Base-by-base conservation (phyloP, 2,329 filamentous ascomycete species). In the Thielaviopsis musarum region DNA sequence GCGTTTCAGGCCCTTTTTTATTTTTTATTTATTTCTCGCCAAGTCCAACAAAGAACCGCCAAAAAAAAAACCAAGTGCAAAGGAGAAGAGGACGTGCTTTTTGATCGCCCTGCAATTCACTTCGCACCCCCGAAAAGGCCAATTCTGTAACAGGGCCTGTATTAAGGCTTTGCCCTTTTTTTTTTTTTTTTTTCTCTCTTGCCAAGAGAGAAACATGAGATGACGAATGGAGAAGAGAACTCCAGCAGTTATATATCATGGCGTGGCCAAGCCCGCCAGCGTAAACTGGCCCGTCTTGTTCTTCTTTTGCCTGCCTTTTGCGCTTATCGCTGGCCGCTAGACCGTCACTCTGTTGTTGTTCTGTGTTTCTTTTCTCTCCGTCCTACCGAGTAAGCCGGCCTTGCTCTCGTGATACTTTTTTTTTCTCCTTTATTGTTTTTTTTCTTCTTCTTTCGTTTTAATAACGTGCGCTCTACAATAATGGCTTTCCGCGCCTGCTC, bases 371-470 rank as follows among this genome's bases (percentile, higher is more conserved):
- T 52, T 51, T 52, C 22, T 52, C 26, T 19, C 9, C 3, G 2
- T 19, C 12, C 24, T 13, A 24, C 58, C 62, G 38, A 45, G 38
- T 45, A 45, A 45, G 38, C 38, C 5, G 38, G 38, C 10, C 38
- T 45, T 45, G 38, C 38, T 45, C 38, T 45, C 38, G 38, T 45
- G 38, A 45, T 45, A 45, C 38, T 7, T 13, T 45, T 10, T 34
- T 34, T 34, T 7, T 34, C 54, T 58, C 56, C 52, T 63, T 63
- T 49, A 60, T 62, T 59, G 58, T 51, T 54, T 57, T 24, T 49
- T 56, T 59, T 6, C 24, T 58, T 61, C 59, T 58, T 61, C 57
- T 57, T 61, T 63, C 59, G 62, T 54, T 54, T 49, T 49, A 60
- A 38, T 51, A 7, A 7, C 26, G 26, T 28, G 4, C 26, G 26